These are phyloP conservation scores for Lathyrus oleraceus DNA, from an alignment of 306 rosid species.

Conservation along the genomic window DNA sequence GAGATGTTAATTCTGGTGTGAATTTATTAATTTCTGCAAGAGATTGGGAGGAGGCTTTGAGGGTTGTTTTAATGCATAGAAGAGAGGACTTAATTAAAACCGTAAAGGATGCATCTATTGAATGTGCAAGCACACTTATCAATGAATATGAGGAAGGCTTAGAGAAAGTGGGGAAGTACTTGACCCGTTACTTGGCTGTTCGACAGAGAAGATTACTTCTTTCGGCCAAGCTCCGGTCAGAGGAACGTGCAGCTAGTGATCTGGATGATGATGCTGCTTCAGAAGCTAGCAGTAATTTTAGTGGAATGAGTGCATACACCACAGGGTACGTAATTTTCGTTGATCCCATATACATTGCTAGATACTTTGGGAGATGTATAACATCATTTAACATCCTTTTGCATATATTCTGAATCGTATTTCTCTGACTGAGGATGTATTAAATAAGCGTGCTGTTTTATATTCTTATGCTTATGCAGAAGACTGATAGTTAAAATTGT, in stretches of 20 bases:
- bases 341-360: slow-evolving; percentile 12
- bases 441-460: neutral
- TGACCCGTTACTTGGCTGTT: slow-evolving; percentile 92
- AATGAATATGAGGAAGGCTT: slow-evolving; percentile 83
- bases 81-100: slow-evolving; percentile 65
- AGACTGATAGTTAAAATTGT: slow-evolving; percentile 1
- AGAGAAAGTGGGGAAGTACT: slow-evolving; percentile 93
- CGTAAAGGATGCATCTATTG: slow-evolving; percentile 72
- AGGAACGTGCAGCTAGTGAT: slow-evolving; percentile 66
- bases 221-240: slow-evolving; percentile 75
- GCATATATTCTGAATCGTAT: slow-evolving; percentile 16
- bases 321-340: slow-evolving; percentile 62
- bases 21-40: slow-evolving; percentile 40
- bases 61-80: slow-evolving; percentile 72
- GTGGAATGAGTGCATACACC: slow-evolving; percentile 99
- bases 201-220: slow-evolving; percentile 95
- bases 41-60: slow-evolving; percentile 74
- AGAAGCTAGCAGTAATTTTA: slow-evolving; percentile 92
- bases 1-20: slow-evolving; percentile 51
- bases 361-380: slow-evolving; percentile 17
- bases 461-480: neutral
- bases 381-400: slow-evolving; percentile 7
- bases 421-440: neutral
- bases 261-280: slow-evolving; percentile 86
- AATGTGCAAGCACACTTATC: slow-evolving; percentile 69